phyloP scores from a whole-genome alignment of 495 filamentous ascomycete species.

The Penicillium robsamsonii region DNA sequence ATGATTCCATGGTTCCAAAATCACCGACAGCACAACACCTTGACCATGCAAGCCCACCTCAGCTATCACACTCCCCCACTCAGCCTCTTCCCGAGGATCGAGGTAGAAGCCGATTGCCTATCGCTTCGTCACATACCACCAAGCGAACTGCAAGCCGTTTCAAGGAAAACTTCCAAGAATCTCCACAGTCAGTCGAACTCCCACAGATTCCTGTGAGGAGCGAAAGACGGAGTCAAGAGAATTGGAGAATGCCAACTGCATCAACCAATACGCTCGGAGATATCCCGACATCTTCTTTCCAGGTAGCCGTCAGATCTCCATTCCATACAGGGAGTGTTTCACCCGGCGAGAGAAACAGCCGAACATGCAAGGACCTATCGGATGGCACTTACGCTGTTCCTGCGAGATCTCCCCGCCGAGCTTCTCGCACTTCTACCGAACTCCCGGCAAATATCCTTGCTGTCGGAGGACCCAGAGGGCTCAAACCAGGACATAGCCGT shows the following conservation, averaged over 20 bases:
- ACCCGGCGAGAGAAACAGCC: slow-evolving; percentile 1
- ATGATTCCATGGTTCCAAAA: slow-evolving; percentile 2
- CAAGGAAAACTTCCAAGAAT: slow-evolving; percentile 9
- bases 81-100: slow-evolving; percentile 7
- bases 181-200: neutral
- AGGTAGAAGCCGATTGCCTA: slow-evolving; percentile 7
- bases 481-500: slow-evolving; percentile 14
- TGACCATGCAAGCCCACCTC: neutral
- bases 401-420: slow-evolving; percentile 4
- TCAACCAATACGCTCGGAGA: neutral
- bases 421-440: neutral
- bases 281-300: slow-evolving; percentile 3
- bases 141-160: slow-evolving; percentile 8
- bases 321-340: slow-evolving; percentile 10
- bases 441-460: neutral
- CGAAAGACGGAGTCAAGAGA: slow-evolving; percentile 6
- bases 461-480: neutral
- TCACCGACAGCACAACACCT: neutral
- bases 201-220: slow-evolving; percentile 11
- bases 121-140: neutral
- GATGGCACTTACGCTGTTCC: neutral
- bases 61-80: neutral
- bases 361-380: slow-evolving; percentile 5
- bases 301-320: slow-evolving; percentile 5
- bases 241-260: neutral